Percentiles rank a stretch among this genome's conserved stretches.
phyloP scores from a whole-genome alignment of 306 rosid genomes.

The Lablab purpureus region DNA sequence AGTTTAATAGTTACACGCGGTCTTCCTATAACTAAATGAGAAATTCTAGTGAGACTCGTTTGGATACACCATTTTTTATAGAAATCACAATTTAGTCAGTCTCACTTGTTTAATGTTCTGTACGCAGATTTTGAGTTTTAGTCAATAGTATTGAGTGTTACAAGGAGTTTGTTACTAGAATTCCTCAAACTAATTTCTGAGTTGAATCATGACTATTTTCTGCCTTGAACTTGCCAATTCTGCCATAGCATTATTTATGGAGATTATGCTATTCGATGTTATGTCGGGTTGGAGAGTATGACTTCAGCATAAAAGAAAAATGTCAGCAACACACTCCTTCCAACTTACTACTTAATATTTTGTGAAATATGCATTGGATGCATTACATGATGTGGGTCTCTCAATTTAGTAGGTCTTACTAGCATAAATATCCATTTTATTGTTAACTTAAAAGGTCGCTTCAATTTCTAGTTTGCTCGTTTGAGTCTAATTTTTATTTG shows the following conservation, averaged over 20 bases:
- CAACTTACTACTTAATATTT: not conserved
- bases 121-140: too few species aligned
- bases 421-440: constrained; percentile 8
- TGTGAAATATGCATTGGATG: not conserved
- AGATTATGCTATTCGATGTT: constrained; percentile 19
- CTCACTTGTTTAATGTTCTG: not conserved
- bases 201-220: not conserved
- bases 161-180: not conserved
- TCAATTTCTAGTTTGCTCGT: constrained; percentile 12
- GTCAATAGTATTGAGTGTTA: too few species aligned
- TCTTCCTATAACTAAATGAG: not conserved
- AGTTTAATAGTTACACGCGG: not conserved
- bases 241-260: not conserved
- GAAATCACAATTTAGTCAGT: not conserved
- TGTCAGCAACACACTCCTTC: not conserved
- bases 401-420: not conserved
- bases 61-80: too few species aligned
- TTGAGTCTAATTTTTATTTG: constrained; percentile 14
- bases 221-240: not conserved
- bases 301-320: not conserved
- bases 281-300: not conserved
- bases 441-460: not conserved
- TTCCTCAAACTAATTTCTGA: not conserved
- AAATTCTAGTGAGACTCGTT: not conserved
- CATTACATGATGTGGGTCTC: not conserved